Conservation (phyloP, 83 land plant genomes). For the Picea abies region DNA sequence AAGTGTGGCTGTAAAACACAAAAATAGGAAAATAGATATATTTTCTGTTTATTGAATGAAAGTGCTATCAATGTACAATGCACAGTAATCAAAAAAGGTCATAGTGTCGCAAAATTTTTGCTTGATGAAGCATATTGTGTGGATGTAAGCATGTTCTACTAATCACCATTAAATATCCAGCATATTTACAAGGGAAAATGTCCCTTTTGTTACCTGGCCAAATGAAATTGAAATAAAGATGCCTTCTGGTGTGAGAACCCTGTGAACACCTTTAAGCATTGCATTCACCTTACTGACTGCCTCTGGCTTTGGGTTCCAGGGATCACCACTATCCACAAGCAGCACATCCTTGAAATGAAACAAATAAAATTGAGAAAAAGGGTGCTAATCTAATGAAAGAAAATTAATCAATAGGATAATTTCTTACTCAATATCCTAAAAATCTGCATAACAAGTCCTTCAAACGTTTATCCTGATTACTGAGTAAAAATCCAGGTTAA, state of each 20-base stretch:
- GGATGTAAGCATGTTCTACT: no score
- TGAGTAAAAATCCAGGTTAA: no score
- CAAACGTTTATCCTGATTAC: neutral
- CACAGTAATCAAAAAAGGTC: neutral
- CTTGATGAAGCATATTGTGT: no score
- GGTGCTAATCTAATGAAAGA: constrained; percentile 5
- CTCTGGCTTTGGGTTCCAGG: constrained; percentile 82
- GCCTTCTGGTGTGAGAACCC: constrained; percentile 80
- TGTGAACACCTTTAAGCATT: constrained; percentile 81
- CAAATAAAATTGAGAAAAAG: neutral
- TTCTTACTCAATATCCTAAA: neutral
- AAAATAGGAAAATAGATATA: neutral
- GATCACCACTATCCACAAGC: constrained; percentile 95
- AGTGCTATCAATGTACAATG: neutral
- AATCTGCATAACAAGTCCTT: neutral
- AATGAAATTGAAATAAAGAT: constrained; percentile 87
- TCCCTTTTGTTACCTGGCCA: constrained; percentile 68
- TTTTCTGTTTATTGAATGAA: neutral
- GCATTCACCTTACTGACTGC: constrained; percentile 58
- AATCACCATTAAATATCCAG: no score
- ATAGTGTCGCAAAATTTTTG: no score
- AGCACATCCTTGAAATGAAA: constrained; percentile 75
- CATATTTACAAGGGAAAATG: neutral
- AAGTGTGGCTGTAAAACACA: constrained; percentile 79
- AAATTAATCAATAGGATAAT: neutral